Base-by-base conservation (phyloP, 1,284 basidiomycete species). In the Microbotryomycetes sp. region DNA sequence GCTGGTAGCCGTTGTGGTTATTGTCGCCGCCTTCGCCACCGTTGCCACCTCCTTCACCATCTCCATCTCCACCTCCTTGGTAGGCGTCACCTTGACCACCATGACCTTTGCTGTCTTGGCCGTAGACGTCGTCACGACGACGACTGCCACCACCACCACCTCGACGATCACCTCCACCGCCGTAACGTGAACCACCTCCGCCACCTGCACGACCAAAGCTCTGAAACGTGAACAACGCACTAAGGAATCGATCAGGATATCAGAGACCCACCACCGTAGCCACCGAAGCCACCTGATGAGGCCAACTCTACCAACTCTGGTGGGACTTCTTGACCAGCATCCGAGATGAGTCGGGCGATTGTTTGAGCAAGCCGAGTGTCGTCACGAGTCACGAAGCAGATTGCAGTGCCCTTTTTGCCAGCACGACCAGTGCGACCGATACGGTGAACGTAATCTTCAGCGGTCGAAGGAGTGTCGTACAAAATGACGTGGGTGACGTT, bases 381-480 rank as follows among this genome's bases (percentile, higher is more conserved):
- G 76, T 97, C 97, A 77, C 97, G 93, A 1, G 92, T 92, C 15
- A 97, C 91, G 23, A 98, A 81, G 3, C 94, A 97, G 71, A 98
- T 88, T 0, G 92, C 87, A 77, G 94, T 94, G 49, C 94, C 96
- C 1, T 89, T 85, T 42, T 93, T 84, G 19, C 94, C 96, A 0
- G 96, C 96, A 75, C 96, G 87, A 5, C 94, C 94, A 28, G 96
- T 98, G 67, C 94, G 85, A 32, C 94, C 94, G 26, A 98, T 94
- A 62, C 94, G 86, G 75, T 98, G 94, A 61, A 98, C 96, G 76
- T 98, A 98, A 77, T 97, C 94, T 79, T 98, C 97, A 25, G 92
- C 96, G 76, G 97, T 90, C 9, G 91, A 89, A 0, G 94, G 96
- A 67, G 97, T 89, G 76, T 97, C 93, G 76, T 90, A 98, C 77